phyloP scores from a whole-genome alignment of 345 rosid species.

The Syzygium oleosum region DNA sequence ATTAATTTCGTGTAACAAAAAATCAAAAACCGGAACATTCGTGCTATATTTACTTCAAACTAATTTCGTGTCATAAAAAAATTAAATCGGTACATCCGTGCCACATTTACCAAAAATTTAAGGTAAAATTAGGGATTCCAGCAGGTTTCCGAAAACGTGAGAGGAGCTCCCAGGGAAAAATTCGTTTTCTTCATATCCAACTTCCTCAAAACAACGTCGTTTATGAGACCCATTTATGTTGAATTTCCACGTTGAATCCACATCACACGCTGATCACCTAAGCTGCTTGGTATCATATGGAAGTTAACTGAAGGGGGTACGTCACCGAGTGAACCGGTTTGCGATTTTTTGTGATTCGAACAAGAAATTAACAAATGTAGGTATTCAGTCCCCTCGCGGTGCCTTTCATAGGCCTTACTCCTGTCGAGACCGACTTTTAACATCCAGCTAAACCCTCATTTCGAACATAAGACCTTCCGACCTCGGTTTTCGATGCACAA shows the following conservation, averaged over 20 bases:
- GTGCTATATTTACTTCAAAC: not conserved
- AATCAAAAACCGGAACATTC: accelerated
- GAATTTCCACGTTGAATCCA: not conserved
- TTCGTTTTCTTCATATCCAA: not conserved
- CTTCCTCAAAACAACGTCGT: not conserved
- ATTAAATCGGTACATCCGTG: too few relatives aligned
- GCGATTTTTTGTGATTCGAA: not conserved
- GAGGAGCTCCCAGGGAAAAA: not conserved
- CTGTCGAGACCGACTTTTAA: too few relatives aligned
- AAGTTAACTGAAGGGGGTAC: not conserved
- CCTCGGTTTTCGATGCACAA: too few relatives aligned
- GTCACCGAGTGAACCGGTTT: accelerated
- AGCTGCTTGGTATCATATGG: not conserved
- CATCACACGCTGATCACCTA: accelerated
- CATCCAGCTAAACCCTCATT: too few relatives aligned
- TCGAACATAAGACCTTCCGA: too few relatives aligned
- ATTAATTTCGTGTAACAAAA: not conserved
- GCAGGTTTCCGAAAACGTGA: not conserved
- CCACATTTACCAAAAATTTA: not conserved
- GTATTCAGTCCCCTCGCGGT: too few relatives aligned
- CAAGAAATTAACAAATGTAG: not conserved
- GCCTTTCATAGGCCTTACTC: too few relatives aligned
- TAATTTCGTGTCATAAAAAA: too few relatives aligned
- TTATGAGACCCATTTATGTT: not conserved
- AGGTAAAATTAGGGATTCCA: not conserved